Evolutionary conservation across 148 eudicot genomes (phyloP), one percentile per base, ranked within the genome.

Genomic region (Beta vulgaris): DNA sequence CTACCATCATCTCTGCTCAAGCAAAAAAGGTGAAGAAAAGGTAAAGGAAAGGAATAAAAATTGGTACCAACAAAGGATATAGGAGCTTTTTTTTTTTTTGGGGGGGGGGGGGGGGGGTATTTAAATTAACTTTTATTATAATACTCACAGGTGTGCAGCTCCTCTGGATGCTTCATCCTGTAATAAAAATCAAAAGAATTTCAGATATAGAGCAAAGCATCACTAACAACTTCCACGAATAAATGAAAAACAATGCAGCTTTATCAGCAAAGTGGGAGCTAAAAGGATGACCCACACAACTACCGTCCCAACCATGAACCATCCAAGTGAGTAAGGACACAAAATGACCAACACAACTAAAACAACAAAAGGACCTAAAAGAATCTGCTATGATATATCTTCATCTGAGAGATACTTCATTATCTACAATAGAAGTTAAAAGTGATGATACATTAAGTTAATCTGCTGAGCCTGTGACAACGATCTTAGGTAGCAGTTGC

Each of bases 111-210:
- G n/a, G n/a, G n/a, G n/a, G n/a, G n/a, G n/a, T n/a, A n/a, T n/a
- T n/a, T n/a, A n/a, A n/a, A n/a, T n/a, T n/a, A n/a, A n/a, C 21
- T 51, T 1, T 25, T 42, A 68, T 73, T 26, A 40, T 77, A 63
- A 61, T 62, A 72, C 91, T 91, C 81, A 94, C 97, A 91, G 43
- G 53, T 83, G 73, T 5, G 89, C 93, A 80, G 68, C 75, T 78
- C 77, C 88, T 70, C 86, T 83, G 23, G 87, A 83, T 78, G 84
- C 84, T 26, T 74, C 80, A 29, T 62, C 96, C 98, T 94, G 89
- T 79, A 83, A 80, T 15, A 64, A 36, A 70, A 68, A 44, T 18
- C 44, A 70, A 9, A 54, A 55, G 67, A 65, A 2, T 28, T 32
- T 59, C 35, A 53, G 46, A 79, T 53, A 36, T 29, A 69, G 16